Percentiles rank a stretch among this genome's conserved stretches.
phyloP scores from a whole-genome alignment of 2,329 filamentous ascomycete genomes.

The Rugonectria rugulosa region DNA sequence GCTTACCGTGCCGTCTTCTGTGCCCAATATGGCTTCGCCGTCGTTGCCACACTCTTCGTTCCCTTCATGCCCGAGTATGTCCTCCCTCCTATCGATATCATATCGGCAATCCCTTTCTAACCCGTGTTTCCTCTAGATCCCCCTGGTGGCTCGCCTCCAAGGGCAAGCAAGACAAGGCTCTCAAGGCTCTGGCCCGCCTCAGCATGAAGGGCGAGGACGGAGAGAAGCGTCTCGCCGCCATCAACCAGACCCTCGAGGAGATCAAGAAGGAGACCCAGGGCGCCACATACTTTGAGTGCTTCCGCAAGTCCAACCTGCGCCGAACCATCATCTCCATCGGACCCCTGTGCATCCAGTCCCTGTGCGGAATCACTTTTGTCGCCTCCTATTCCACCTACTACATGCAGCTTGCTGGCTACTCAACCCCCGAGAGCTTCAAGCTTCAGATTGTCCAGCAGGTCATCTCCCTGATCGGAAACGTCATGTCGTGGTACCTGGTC shows the following conservation, averaged over 20 bases:
- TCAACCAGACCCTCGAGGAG: conserved; percentile 23
- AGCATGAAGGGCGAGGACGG: conserved; percentile 14
- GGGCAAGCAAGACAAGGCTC: conserved; percentile 20
- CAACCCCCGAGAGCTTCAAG: conserved; percentile 22
- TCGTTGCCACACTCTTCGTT: conserved; percentile 17
- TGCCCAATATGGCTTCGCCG: conserved; percentile 26
- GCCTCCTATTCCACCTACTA: conserved; percentile 29
- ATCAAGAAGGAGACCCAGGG: conserved; percentile 26
- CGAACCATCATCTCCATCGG: conserved; percentile 31
- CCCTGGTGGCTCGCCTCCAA: conserved; percentile 27
- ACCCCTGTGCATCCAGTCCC: conserved; percentile 27
- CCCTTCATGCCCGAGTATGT: conserved; percentile 27
- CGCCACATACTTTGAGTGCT: conserved; percentile 28
- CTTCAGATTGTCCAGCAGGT: conserved; percentile 29
- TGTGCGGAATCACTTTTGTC: conserved; percentile 28
- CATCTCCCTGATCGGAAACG: conserved; percentile 27
- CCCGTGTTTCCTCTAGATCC: background rate
- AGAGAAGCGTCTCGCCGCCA: conserved; percentile 27
- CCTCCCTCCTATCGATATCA: too few species aligned
- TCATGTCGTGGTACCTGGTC: conserved; percentile 30
- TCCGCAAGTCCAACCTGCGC: conserved; percentile 31
- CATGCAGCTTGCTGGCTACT: conserved; percentile 30
- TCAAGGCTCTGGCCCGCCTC: conserved; percentile 20
- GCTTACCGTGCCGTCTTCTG: conserved; percentile 28
- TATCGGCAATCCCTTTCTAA: background rate